Evolutionary conservation across 108 stramenopile species (phyloP).

Genomic region (Pseudonitzschia pungens): DNA sequence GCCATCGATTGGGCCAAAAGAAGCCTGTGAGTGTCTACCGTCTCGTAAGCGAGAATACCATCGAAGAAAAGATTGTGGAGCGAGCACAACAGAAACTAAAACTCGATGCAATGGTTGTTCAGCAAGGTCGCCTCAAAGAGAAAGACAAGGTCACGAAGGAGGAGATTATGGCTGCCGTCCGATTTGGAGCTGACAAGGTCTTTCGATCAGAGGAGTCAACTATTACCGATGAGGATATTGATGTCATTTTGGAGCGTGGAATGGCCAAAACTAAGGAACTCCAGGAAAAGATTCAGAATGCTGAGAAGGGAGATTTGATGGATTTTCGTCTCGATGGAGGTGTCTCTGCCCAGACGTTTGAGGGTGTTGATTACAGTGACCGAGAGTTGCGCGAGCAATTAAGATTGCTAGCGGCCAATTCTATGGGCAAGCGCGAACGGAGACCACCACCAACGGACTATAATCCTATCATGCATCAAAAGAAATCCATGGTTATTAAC

Average conservation of each 20-base stretch:
- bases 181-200: constrained; percentile 96
- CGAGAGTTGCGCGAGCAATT: constrained; percentile 81
- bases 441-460: constrained; percentile 80
- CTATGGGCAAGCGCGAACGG: constrained; percentile 85
- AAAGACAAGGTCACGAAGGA: constrained; percentile 87
- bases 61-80: constrained; percentile 99
- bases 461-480: constrained; percentile 79
- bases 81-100: constrained; percentile 99
- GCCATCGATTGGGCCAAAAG: constrained; percentile 98
- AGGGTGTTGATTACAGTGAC: constrained; percentile 90
- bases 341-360: constrained; percentile 84
- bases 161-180: constrained; percentile 91
- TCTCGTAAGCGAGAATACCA: constrained; percentile 96
- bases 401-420: constrained; percentile 73
- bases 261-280: constrained; percentile 91
- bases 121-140: constrained; percentile 92
- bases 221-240: constrained; percentile 96
- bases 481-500: constrained; percentile 82
- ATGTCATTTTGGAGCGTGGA: constrained; percentile 92
- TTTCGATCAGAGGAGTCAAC: constrained; percentile 88
- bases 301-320: constrained; percentile 92
- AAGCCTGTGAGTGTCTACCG: constrained; percentile 96
- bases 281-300: constrained; percentile 85
- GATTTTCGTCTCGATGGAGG: constrained; percentile 94
- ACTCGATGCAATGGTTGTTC: constrained; percentile 99